Evolutionary conservation across 352 stramenopile genomes (phyloP), one percentile per base, ranked within the genome.

Genomic region (Pythium coloratum): DNA sequence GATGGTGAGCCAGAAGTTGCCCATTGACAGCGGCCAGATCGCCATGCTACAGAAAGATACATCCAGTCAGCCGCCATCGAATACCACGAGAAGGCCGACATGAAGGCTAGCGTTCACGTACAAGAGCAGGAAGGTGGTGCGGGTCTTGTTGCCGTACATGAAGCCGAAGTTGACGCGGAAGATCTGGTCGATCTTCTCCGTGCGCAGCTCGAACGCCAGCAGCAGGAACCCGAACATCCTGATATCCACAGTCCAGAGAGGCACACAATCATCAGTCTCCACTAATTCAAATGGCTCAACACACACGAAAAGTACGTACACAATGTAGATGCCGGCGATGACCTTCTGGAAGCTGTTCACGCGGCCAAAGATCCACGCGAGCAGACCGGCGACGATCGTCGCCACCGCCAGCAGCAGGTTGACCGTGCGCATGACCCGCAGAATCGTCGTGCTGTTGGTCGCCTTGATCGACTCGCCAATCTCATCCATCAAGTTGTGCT

Each of bases 81-180:
- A 24, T 38, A 38, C 42, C 42, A 26, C 42, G 18, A 46, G 38
- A 14, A 46, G 5, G 13, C 3, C 38, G 13, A 24, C 20, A 46
- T 42, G 36, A 46, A 14, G 18, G 9, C 0, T 46, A 46, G 20
- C 33, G 6, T 34, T 14, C 24, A 65, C 36, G n/a, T 87, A 95
- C 87, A 95, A 95, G 63, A 95, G 73, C 32, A 95, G 74, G 68
- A 96, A 96, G 44, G 91, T 86, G 13, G 88, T 96, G 72, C 88
- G 88, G 56, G 88, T 94, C 73, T 86, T 86, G 80, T 94, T 92
- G 75, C 85, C 88, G 68, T 94, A 96, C 88, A 96, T 96, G 68
- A 96, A 96, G 51, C 88, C 88, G 75, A 96, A 94, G 80, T 96
- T 96, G 47, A 76, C 71, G 67, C 88, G 88, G 74, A 94, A 76